These are phyloP conservation scores for Tricladium varicosporioides DNA, from an alignment of 2,329 filamentous ascomycete species.

Conservation along the genomic window DNA sequence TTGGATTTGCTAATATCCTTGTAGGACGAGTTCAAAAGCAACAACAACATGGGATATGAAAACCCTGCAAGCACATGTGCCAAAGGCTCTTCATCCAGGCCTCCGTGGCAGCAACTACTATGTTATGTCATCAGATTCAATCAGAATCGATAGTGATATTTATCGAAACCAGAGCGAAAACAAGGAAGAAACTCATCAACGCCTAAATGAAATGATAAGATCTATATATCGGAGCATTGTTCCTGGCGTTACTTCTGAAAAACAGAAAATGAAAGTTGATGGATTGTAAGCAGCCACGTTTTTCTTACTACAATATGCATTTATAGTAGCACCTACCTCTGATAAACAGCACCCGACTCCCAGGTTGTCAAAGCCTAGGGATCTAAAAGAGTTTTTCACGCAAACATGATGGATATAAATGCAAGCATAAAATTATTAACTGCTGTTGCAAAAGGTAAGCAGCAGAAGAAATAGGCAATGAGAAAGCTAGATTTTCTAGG, in stretches of 20 bases:
- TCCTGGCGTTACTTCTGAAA: constrained; percentile 40
- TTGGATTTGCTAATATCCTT: constrained; percentile 3
- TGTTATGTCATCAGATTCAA: constrained; percentile 27
- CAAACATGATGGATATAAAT: neutral
- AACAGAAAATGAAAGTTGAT: constrained; percentile 52
- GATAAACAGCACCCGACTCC: neutral
- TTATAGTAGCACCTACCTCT: neutral
- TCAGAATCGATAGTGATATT: constrained; percentile 32
- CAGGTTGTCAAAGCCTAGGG: neutral
- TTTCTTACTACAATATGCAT: neutral
- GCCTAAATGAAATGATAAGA: constrained; percentile 29
- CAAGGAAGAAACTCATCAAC: constrained; percentile 26
- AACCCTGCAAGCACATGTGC: constrained; percentile 24
- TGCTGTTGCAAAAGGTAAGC: neutral
- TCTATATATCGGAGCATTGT: constrained; percentile 28
- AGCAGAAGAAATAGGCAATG: neutral
- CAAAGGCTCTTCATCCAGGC: constrained; percentile 27
- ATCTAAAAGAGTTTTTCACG: neutral
- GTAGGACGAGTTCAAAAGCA: constrained; percentile 35
- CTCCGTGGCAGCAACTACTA: constrained; percentile 30
- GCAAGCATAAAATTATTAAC: neutral
- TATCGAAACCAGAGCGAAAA: constrained; percentile 29
- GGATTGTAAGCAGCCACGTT: constrained; percentile 31
- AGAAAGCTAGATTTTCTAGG: neutral
- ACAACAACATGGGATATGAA: constrained; percentile 30